Evolutionary conservation across 139 green algal genomes (phyloP).

Genomic region (Chlamydomonas schloesseri): DNA sequence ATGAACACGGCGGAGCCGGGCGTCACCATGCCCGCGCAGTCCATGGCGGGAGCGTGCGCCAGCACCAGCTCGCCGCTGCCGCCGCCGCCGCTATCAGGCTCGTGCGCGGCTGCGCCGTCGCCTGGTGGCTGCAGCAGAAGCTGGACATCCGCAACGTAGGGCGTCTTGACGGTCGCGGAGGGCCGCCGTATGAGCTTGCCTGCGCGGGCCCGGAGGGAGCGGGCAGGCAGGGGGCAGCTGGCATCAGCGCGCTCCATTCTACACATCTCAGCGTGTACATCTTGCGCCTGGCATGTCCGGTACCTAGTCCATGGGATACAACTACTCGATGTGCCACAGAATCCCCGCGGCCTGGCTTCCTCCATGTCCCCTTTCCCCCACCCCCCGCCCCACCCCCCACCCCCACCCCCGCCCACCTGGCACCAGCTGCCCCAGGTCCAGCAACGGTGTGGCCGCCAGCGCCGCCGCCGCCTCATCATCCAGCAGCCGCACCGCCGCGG

Average conservation of each 20-base stretch:
- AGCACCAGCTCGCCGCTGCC: background rate
- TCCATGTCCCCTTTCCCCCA: too few species aligned
- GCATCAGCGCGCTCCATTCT: too few species aligned
- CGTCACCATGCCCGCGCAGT: constrained; percentile 49
- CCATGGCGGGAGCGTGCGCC: constrained; percentile 46
- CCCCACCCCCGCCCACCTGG: background rate
- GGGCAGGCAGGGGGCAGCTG: too few species aligned
- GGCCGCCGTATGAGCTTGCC: constrained; percentile 38
- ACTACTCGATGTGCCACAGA: too few species aligned
- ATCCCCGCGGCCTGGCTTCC: too few species aligned
- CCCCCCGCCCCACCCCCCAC: background rate
- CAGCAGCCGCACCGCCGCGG: background rate
- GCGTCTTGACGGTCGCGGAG: constrained; percentile 30
- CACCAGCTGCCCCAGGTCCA: constrained; percentile 2
- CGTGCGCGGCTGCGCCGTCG: background rate
- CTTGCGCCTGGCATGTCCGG: too few species aligned
- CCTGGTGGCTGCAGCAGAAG: background rate
- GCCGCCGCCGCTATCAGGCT: background rate
- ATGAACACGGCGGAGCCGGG: constrained; percentile 29
- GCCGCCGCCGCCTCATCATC: background rate
- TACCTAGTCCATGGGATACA: too few species aligned
- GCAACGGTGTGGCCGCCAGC: background rate
- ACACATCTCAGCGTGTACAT: too few species aligned
- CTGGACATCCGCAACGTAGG: constrained; percentile 50
- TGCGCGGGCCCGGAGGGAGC: too few species aligned